These are phyloP conservation scores for Lipomyces sp. DNA, from an alignment of 805 yeast genomes.

Conservation along the genomic window DNA sequence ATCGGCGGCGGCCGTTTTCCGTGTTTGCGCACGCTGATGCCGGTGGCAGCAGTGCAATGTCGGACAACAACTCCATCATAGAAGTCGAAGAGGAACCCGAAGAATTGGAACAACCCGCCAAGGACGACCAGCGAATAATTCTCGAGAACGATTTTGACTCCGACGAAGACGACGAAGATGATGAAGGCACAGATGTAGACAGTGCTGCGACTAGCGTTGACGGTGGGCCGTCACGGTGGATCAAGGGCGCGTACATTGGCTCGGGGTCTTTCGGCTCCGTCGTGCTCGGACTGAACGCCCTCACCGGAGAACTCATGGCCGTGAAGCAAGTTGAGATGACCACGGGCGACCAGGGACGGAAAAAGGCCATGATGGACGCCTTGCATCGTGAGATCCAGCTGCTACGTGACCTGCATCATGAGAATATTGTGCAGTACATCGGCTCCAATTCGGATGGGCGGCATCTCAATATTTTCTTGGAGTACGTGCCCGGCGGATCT, in stretches of 20 bases:
- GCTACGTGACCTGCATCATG: constrained; percentile 77
- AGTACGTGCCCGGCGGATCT: constrained; percentile 72
- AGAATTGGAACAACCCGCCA: not conserved
- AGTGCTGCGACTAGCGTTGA: constrained; percentile 31
- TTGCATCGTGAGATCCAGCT: constrained; percentile 72
- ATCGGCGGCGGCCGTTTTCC: constrained; percentile 9
- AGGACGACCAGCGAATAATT: not conserved
- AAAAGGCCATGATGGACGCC: constrained; percentile 67
- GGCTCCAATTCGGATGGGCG: constrained; percentile 79
- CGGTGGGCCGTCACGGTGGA: constrained; percentile 75
- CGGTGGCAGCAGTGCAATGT: constrained; percentile 12
- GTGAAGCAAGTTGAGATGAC: constrained; percentile 82
- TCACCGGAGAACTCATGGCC: constrained; percentile 95
- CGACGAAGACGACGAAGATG: not conserved
- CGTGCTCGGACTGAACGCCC: constrained; percentile 83
- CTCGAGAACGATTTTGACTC: not conserved
- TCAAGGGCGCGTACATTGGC: constrained; percentile 89
- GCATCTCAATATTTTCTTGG: constrained; percentile 72
- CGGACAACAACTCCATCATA: constrained; percentile 27
- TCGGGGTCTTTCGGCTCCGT: constrained; percentile 95
- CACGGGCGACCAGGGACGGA: constrained; percentile 36
- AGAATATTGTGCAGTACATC: constrained; percentile 84
- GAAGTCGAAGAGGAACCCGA: constrained; percentile 27
- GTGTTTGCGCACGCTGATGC: constrained; percentile 14
- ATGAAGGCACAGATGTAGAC: constrained; percentile 34